phyloP scores from a whole-genome alignment of 352 stramenopile genomes.

The Phytophthora fragariae region DNA sequence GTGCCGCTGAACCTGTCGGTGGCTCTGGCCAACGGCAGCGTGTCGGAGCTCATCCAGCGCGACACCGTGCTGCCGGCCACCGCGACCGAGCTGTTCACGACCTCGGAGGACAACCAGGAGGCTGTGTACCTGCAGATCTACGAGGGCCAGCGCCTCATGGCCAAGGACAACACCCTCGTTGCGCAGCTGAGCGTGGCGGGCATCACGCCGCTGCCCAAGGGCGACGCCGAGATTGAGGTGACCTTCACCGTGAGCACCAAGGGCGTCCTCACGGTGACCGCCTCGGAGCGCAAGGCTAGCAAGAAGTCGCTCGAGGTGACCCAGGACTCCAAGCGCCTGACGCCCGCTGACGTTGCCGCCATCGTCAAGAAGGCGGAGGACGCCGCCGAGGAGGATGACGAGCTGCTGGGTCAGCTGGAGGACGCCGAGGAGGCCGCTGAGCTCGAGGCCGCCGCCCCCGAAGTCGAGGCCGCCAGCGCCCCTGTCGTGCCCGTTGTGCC shows the following conservation, averaged over 20 bases:
- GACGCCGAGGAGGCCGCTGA: slow-evolving; percentile 64
- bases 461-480: slow-evolving; percentile 34
- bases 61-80: slow-evolving; percentile 91
- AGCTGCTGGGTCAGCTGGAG: slow-evolving; percentile 78
- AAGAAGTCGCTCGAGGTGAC: slow-evolving; percentile 82
- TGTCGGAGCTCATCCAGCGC: slow-evolving; percentile 92
- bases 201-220: slow-evolving; percentile 91
- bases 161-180: slow-evolving; percentile 96
- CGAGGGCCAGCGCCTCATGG: slow-evolving; percentile 97
- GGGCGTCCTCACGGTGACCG: slow-evolving; percentile 96
- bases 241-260: slow-evolving; percentile 93
- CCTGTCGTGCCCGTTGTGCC: slow-evolving; percentile 48
- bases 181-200: slow-evolving; percentile 91
- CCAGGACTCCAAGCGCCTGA: slow-evolving; percentile 78
- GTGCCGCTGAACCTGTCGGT: slow-evolving; percentile 94
- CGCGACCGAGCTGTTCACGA: slow-evolving; percentile 89
- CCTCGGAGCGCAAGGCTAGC: slow-evolving; percentile 74
- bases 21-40: slow-evolving; percentile 91
- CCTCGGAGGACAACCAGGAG: slow-evolving; percentile 92
- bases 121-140: slow-evolving; percentile 94
- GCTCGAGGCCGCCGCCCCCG: slow-evolving; percentile 42
- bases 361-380: slow-evolving; percentile 90
- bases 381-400: slow-evolving; percentile 84
- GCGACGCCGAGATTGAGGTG: slow-evolving; percentile 93
- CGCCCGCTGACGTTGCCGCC: slow-evolving; percentile 64